Base-by-base conservation (phyloP, 495 filamentous ascomycete species). In the Sporormia fimetaria region DNA sequence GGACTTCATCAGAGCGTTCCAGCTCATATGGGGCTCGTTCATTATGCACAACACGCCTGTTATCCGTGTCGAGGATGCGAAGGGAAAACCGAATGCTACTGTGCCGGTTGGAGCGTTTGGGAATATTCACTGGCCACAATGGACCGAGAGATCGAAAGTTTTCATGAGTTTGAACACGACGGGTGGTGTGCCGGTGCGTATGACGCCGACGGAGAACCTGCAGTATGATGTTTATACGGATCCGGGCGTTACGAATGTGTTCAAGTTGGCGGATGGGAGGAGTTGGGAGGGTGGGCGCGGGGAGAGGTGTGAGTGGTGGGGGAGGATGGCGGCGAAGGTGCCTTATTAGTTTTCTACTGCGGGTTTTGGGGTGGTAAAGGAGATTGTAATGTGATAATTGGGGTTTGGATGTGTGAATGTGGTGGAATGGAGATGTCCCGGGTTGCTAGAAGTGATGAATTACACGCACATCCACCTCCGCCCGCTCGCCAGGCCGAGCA, bases 11-110 rank as follows among this genome's bases (percentile, higher is more conserved):
- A 36, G 42, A 36, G 53, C 49, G 3, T 52, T 56, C 26, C 44
- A 47, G 25, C 43, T 40, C 25, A 43, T 56, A 16, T 52, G 49
- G 49, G 49, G 49, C n/a, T 46, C 20, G 11, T 56, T 56, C 44
- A 50, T 56, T 17, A 40, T 32, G 1, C 4, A 33, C 0, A 42
- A 55, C 21, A 21, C 43, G 4, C 47, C 47, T 7, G 40, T 43
- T 4, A 46, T 51, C 9, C 26, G 12, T 9, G 22, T 45, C 3
- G 33, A 5, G 0, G 44, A 56, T 37, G 44, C 52, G 6, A 47
- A 32, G 17, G 52, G 33, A 1, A 39, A 30, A 24, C 8, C 26
- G 5, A 51, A 50, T 22, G 43, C 43, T 1, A 54, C 51, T 3
- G 51, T 49, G 5, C 51, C 51, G 14, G 30, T 15, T 1, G 50